Evolutionary conservation across 768 basidiomycete genomes (phyloP), one percentile per base, ranked within the genome.

Genomic region (Filobasidium floriforme): DNA sequence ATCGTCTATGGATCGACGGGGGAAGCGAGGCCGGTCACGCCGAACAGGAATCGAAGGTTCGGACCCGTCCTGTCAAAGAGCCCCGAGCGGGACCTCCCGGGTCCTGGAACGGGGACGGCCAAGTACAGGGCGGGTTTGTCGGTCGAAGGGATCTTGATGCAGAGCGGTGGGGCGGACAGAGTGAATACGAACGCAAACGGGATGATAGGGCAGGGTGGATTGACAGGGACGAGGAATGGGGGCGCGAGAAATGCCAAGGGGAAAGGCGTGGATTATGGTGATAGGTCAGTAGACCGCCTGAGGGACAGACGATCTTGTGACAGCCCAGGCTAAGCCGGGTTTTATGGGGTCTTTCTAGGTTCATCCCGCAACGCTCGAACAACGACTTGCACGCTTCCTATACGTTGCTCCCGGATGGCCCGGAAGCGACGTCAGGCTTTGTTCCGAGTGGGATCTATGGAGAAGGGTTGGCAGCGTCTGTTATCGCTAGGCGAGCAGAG

Each of bases 341-440:
- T 37, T 37, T 29, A 0, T 29, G n/a, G 1, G 43, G n/a, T n/a
- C 51, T 28, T 10, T 60, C 26, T 12, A 60, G 87, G 11, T 88
- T 88, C 76, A 85, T 88, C 15, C 87, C 87, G 5, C 82, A 80
- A 49, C 79, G 86, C 57, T 85, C 86, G 60, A 79, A 82, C 0
- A 82, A 83, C 40, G 86, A 87, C 77, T 80, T 87, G 69, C 82
- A 85, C 37, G 85, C 85, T 1, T 82, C 83, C 18, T 88, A 83
- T 74, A 82, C 86, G 65, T 82, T 88, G 29, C 81, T 85, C 74
- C 83, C 84, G 26, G 83, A 84, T 22, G 75, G 81, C 15, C 66
- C 67, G 1, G 55, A 66, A 10, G 62, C 70, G 1, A 59, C 59
- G 18, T 29, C 40, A 12, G 65, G 64, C n/a, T 65, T 46, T 52